Base-by-base conservation (phyloP, 345 rosid species). In the Pistacia vera region DNA sequence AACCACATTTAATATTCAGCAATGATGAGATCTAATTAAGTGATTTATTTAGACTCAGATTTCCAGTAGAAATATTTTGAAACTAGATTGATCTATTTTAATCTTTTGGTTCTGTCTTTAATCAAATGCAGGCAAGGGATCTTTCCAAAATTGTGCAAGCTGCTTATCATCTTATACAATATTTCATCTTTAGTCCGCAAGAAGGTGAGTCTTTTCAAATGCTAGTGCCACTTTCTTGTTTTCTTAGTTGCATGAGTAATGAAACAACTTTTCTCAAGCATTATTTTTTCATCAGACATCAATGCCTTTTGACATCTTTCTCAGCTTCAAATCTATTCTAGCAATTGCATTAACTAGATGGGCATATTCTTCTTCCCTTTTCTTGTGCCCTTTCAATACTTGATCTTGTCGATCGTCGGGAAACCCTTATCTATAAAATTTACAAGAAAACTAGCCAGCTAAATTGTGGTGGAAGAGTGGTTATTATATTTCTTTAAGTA, bases 101-200 rank as follows among this genome's bases (percentile, higher is more conserved):
- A 51, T 49, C 63, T 36, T 14, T 16, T 12, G 46, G 13, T 36
- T 49, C 65, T 65, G 18, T 22, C 49, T 75, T 38, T 68, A 64
- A 58, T 63, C 54, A 61, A 77, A 67, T 84, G 78, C 88, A 96
- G 99, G 98, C 99, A 36, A 88, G 99, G 87, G 98, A 96, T 89
- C 92, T 93, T 76, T 86, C 97, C 9, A 92, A 80, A 84, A 64
- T 88, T 82, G 86, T 93, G 76, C 99, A 92, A 83, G 90, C 92
- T 77, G 93, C 77, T 2, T 96, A 96, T 84, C 89, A 83, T 11
- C 81, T 93, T 25, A 86, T 96, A 81, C 99, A 97, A 1, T 96
- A 96, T 80, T 96, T 96, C 72, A 88, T 93, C 84, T 92, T 93
- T 73, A 90, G 83, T 81, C 83, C 98, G 28, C 93, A 91, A 83